Evolutionary conservation across 2,329 filamentous ascomycete species (phyloP), one percentile per base, ranked within the genome.

Genomic region (Drechslerella dactyloides): DNA sequence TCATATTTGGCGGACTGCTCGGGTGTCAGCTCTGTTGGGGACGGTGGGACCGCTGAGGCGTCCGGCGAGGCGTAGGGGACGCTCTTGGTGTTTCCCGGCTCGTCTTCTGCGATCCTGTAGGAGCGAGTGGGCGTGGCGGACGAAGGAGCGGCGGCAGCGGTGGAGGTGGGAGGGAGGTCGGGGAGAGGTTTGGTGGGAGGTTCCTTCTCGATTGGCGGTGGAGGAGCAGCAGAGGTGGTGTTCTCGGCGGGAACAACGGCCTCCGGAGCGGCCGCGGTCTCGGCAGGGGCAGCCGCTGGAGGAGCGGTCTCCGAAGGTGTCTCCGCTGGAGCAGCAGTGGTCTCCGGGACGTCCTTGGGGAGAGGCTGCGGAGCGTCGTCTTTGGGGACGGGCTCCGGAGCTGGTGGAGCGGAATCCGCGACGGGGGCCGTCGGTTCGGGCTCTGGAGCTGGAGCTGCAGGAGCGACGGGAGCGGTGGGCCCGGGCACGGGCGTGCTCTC

Each of bases 1-100:
- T 88, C 85, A 81, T 97, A 97, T 81, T 96, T 97, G 75, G 84
- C 79, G 78, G 90, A 81, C 81, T 97, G 90, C 37, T 96, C 91
- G 8, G 85, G 78, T 10, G 88, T 92, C 76, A 97, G 85, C 66
- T 84, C 79, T 4, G 85, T 80, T 8, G 83, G 82, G 4, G 85
- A 78, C 11, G 82, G 78, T 1, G 89, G 86, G 66, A 84, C 33
- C 15, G 62, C 44, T 8, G 37, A 54, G 1, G 60, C 35, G 17
- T 55, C 68, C 24, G 68, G 55, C n/a, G 60, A 19, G 35, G 23
- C 60, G 53, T 66, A 73, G 37, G 60, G 21, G 19, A 61, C 58
- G 37, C 56, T 62, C 60, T 73, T 73, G 23, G 57, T 68, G 17
- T 19, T 57, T 23, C 48, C 48, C 17, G 61, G 57, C 30, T 73